A percentile compares a stretch with the other conserved stretches of the same genome.
These are phyloP conservation scores for Linaria vulgaris DNA, from an alignment of 257 asterid genomes.

Conservation along the genomic window DNA sequence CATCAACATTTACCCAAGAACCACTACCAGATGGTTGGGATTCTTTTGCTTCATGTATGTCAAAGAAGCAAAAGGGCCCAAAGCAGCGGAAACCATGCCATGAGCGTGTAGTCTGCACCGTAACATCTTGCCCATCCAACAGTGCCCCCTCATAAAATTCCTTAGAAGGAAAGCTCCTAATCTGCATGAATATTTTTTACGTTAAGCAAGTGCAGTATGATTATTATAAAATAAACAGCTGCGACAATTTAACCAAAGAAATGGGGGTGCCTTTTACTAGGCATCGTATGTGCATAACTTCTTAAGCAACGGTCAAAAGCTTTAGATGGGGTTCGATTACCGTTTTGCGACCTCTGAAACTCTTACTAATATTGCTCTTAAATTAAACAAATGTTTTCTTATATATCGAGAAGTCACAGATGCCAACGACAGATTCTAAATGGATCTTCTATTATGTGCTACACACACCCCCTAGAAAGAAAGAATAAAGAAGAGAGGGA, in stretches of 20 bases:
- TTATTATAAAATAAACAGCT: not conserved
- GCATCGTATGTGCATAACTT: too few species aligned
- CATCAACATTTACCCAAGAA: slow-evolving; percentile 83
- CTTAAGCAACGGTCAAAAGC: not conserved
- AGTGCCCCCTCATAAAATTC: slow-evolving; percentile 80
- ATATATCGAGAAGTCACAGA: not conserved
- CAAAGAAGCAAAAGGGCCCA: slow-evolving; percentile 97
- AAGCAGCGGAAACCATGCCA: slow-evolving; percentile 87
- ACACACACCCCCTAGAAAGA: not conserved
- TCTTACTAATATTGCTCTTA: not conserved
- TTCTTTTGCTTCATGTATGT: slow-evolving; percentile 77
- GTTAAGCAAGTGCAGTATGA: slow-evolving; percentile 1
- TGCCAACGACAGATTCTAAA: slow-evolving; percentile 15
- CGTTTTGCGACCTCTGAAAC: not conserved
- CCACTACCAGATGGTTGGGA: slow-evolving; percentile 77
- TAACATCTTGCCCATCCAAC: slow-evolving; percentile 84
- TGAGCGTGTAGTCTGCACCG: slow-evolving; percentile 58
- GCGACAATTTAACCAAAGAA: slow-evolving; percentile 1
- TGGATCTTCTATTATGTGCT: slow-evolving; percentile 1
- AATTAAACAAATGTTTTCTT: slow-evolving; percentile 1
- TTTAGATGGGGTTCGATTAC: not conserved
- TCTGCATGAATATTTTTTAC: slow-evolving; percentile 43
- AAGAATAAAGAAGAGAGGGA: not conserved
- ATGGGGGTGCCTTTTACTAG: not conserved
- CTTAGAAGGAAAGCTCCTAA: slow-evolving; percentile 92